Evolutionary conservation across 78 protist genomes (phyloP).

Genomic region (Speleostelium caveatum): DNA sequence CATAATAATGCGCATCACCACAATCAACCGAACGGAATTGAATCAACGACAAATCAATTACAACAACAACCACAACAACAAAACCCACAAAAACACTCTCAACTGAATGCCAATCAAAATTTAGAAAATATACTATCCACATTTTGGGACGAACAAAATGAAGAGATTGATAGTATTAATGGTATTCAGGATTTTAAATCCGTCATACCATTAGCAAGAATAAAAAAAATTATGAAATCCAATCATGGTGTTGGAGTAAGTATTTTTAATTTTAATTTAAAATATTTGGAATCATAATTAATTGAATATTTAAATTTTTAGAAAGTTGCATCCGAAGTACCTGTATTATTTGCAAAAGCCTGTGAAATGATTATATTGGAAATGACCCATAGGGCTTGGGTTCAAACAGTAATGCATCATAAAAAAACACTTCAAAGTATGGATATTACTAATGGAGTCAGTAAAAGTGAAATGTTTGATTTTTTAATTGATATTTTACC

Average conservation of each 20-base stretch:
- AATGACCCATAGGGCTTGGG: slow-evolving; percentile 85
- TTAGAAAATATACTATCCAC: slow-evolving; percentile 3
- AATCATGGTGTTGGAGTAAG: slow-evolving; percentile 87
- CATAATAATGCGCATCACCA: slow-evolving; percentile 5
- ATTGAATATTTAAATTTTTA: slow-evolving; percentile 29
- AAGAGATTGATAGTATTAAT: slow-evolving; percentile 15
- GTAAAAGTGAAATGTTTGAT: slow-evolving; percentile 81
- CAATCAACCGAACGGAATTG: background rate
- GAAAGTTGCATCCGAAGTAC: slow-evolving; percentile 38
- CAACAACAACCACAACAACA: slow-evolving; percentile 9
- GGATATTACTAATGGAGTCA: slow-evolving; percentile 84
- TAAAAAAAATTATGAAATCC: slow-evolving; percentile 89
- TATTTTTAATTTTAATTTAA: background rate
- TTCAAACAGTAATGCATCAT: slow-evolving; percentile 65
- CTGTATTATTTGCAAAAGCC: slow-evolving; percentile 87
- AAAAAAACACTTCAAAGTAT: slow-evolving; percentile 80
- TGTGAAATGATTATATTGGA: slow-evolving; percentile 89
- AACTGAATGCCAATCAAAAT: slow-evolving; percentile 20
- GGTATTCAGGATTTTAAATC: slow-evolving; percentile 64
- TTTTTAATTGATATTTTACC: slow-evolving; percentile 90
- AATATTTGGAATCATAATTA: slow-evolving; percentile 22
- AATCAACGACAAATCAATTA: background rate
- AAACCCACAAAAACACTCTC: background rate
- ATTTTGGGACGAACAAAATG: slow-evolving; percentile 40
- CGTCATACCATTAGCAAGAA: slow-evolving; percentile 89